phyloP scores from a whole-genome alignment of 179 eudicot species.

The Drosera spatulata region DNA sequence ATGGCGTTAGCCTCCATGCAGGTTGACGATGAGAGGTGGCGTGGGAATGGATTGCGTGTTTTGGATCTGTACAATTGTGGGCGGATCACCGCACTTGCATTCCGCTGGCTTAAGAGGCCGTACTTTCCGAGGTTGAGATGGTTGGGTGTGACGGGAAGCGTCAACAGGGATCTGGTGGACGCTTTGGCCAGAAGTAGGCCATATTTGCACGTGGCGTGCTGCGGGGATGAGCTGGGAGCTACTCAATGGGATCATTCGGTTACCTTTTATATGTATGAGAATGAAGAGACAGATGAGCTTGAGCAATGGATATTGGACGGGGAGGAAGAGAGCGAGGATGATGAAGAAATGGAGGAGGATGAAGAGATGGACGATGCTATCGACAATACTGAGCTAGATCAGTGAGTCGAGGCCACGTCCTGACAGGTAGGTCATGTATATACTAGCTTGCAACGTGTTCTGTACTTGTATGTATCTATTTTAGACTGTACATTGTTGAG shows the following conservation, averaged over 20 bases:
- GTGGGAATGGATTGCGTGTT: constrained; percentile 59
- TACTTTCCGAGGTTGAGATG: constrained; percentile 87
- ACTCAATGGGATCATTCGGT: constrained; percentile 74
- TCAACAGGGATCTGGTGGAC: constrained; percentile 70
- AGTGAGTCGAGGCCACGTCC: constrained; percentile 1
- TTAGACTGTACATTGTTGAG: no score
- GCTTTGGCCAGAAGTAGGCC: constrained; percentile 70
- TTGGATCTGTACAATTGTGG: constrained; percentile 87
- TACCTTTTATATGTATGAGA: constrained; percentile 45
- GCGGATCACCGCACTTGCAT: constrained; percentile 63
- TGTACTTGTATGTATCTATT: no score
- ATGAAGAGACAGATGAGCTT: constrained; percentile 82
- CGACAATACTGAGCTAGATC: constrained; percentile 13
- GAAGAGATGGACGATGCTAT: constrained; percentile 27
- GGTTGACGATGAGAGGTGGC: constrained; percentile 54
- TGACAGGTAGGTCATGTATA: no score
- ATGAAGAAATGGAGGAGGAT: constrained; percentile 11
- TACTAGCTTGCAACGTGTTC: no score
- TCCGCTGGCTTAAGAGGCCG: constrained; percentile 85
- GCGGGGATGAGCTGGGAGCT: constrained; percentile 80
- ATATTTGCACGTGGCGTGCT: constrained; percentile 54
- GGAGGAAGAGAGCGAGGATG: constrained; percentile 25
- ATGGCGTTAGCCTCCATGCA: constrained; percentile 94
- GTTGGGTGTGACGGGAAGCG: constrained; percentile 71
- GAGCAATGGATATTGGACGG: constrained; percentile 77